Base-by-base conservation (phyloP, 805 yeast species). In the Candida manassasensis region DNA sequence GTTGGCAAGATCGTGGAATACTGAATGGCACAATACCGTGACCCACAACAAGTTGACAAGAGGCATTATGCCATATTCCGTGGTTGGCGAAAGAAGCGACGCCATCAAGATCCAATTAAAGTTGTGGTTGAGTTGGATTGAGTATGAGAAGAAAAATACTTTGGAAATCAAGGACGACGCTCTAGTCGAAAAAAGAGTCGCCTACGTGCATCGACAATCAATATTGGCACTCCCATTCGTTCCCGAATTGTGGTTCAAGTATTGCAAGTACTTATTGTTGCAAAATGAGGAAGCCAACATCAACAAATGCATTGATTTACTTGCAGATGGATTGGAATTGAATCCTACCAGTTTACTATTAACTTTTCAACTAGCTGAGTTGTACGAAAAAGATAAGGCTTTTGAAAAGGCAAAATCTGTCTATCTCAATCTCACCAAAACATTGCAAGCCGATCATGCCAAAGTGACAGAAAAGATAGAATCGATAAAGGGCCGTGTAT, bases 221-320 rank as follows among this genome's bases (percentile, higher is more conserved):
- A 63, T 79, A 6, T 73, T 76, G 47, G 55, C 74, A 9, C 58
- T 81, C 35, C 71, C 79, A 11, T 82, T 80, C 52, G 75, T 70
- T 29, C 84, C 93, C 0, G 86, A 82, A 47, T 55, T 82, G 17
- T 88, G 95, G 95, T 85, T 75, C 52, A 79, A 79, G 40, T 79
- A 69, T 44, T 64, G 53, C 29, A 63, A 64, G 21, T 70, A 61
- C 37, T 59, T 60, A 47, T 46, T 59, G 19, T 42, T 41, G 24
- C 44, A 33, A 29, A 52, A 59, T 27, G 62, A 59, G 29, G 71
- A 55, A 47, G 68, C 70, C 39, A 69, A 59, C 47, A 56, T 55
- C 44, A 58, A 55, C 38, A 59, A 40, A 43, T 61, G 69, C 49
- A 52, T 75, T 18, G 73, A 72, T 24, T 47, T 81, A 15, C 57